These are phyloP conservation scores for Rehmannia glutinosa DNA, from an alignment of 257 asterid genomes.

Conservation along the genomic window DNA sequence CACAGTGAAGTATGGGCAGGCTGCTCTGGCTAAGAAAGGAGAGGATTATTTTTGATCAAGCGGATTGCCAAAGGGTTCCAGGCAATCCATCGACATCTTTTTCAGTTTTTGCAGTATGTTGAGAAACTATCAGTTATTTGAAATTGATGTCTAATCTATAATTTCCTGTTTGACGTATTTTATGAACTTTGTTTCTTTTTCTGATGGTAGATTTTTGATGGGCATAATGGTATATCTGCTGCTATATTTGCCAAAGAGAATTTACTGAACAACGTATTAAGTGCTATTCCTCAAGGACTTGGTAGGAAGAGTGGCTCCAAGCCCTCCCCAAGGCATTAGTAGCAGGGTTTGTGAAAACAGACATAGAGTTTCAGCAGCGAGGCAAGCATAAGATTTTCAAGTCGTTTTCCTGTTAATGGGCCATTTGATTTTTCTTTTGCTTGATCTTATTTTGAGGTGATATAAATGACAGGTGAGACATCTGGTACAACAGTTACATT, in stretches of 20 bases:
- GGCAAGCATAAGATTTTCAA: constrained; percentile 28
- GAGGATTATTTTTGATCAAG: constrained; percentile 64
- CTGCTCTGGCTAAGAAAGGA: constrained; percentile 77
- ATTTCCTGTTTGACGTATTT: background rate
- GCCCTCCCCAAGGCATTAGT: constrained; percentile 89
- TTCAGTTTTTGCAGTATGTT: constrained; percentile 70
- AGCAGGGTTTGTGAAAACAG: constrained; percentile 96
- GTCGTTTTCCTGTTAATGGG: background rate
- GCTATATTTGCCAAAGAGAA: constrained; percentile 89
- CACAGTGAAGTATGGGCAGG: constrained; percentile 54
- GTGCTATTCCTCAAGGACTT: constrained; percentile 74
- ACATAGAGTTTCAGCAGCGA: constrained; percentile 83
- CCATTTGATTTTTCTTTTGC: background rate
- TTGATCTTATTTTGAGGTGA: constrained; percentile 23
- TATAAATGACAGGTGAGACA: constrained; percentile 66
- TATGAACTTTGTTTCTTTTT: background rate
- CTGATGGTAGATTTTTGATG: constrained; percentile 70
- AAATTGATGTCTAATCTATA: too few relatives aligned
- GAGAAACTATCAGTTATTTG: background rate
- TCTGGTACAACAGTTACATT: constrained; percentile 95
- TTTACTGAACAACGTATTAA: constrained; percentile 69
- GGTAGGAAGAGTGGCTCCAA: constrained; percentile 95
- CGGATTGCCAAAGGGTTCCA: constrained; percentile 61
- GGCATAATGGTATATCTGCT: constrained; percentile 93
- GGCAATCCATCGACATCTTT: constrained; percentile 52